phyloP scores from a whole-genome alignment of 2,329 filamentous ascomycete genomes.

The Aquanectria penicillioides region DNA sequence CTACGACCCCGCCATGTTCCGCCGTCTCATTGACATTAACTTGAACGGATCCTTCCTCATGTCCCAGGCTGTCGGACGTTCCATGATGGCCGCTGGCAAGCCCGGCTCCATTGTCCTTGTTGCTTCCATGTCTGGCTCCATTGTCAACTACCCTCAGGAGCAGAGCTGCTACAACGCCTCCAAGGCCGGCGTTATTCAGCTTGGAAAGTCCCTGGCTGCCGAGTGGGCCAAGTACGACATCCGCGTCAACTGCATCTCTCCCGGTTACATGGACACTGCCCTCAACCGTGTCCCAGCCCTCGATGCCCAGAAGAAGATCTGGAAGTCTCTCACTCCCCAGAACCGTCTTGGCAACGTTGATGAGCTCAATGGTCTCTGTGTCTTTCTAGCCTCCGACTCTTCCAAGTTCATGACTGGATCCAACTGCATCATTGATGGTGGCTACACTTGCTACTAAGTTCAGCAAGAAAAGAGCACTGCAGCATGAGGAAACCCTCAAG shows the following conservation, averaged over 20 bases:
- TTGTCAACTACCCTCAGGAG: conserved; percentile 89
- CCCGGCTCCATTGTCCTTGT: conserved; percentile 80
- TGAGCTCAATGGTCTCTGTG: conserved; percentile 80
- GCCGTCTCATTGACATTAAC: conserved; percentile 84
- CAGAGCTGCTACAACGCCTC: conserved; percentile 86
- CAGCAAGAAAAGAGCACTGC: no score
- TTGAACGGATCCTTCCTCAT: conserved; percentile 82
- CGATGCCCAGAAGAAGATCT: conserved; percentile 84
- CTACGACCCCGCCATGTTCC: conserved; percentile 81
- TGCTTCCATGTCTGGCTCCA: conserved; percentile 82
- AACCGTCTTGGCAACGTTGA: conserved; percentile 76
- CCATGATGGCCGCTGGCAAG: conserved; percentile 78
- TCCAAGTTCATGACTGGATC: conserved; percentile 81
- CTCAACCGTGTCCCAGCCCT: conserved; percentile 82
- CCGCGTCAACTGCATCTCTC: conserved; percentile 85
- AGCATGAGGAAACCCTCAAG: no score
- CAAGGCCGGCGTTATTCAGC: conserved; percentile 82
- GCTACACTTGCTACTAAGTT: conserved; percentile 70
- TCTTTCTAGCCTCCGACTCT: conserved; percentile 79
- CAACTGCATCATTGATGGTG: conserved; percentile 77
- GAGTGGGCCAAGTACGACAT: conserved; percentile 87
- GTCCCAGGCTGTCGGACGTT: conserved; percentile 75
- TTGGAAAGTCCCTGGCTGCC: conserved; percentile 82
- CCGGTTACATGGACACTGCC: conserved; percentile 88
- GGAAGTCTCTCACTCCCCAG: conserved; percentile 79